phyloP scores from a whole-genome alignment of 2,329 filamentous ascomycete species.

The Sporothrix euskadiensis region DNA sequence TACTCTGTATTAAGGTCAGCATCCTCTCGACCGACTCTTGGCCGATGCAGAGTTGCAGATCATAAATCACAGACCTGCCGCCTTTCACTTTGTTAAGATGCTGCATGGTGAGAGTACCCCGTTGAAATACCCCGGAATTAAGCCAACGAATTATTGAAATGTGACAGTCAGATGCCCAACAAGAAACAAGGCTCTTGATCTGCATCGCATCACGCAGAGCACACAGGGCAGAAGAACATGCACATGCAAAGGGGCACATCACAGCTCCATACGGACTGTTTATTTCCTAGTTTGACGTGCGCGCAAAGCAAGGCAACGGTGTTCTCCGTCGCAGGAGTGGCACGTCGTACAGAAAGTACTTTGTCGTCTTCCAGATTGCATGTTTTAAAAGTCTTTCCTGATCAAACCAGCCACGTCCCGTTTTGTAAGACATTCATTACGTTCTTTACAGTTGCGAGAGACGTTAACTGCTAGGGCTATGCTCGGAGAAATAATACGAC shows the following conservation, averaged over 20 bases:
- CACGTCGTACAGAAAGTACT: not conserved
- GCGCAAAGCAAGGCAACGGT: not conserved
- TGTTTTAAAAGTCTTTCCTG: not conserved
- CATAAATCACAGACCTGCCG: not conserved
- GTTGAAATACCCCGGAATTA: not conserved
- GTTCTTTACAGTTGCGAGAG: not conserved
- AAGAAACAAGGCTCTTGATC: not conserved
- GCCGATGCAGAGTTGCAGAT: no score
- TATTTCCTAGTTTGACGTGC: not conserved
- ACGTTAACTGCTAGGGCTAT: not conserved
- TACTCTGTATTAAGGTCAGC: not conserved
- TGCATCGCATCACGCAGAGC: not conserved
- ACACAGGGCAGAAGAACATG: no score
- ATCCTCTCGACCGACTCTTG: not conserved
- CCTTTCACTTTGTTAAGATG: not conserved
- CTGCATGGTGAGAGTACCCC: not conserved
- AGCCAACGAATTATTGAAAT: no score
- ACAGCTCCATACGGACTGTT: not conserved
- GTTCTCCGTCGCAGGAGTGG: no score
- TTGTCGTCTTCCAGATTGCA: not conserved
- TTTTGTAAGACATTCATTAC: not conserved
- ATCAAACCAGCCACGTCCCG: not conserved
- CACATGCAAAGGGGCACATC: not conserved
- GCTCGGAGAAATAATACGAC: not conserved
- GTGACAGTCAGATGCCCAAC: not conserved